Conservation (phyloP, 257 asterid species). For the Solanum boliviense region DNA sequence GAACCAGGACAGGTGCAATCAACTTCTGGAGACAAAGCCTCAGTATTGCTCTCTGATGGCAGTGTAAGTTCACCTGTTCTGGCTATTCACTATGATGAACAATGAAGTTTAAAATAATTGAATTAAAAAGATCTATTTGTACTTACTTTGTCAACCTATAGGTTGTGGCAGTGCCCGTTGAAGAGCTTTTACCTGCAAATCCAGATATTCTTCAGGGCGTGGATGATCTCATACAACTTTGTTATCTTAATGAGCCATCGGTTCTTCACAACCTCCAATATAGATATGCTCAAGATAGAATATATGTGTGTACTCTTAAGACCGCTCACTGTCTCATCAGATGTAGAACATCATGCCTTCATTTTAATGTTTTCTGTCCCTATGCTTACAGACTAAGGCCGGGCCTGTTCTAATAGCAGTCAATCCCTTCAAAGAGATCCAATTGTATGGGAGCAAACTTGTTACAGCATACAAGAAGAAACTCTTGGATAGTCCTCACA, state of each 20-base stretch:
- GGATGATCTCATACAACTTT: constrained; percentile 81
- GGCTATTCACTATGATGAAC: background rate
- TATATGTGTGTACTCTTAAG: constrained; percentile 51
- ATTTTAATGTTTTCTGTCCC: background rate
- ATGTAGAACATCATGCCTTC: background rate
- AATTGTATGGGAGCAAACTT: constrained; percentile 52
- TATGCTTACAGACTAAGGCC: constrained; percentile 66
- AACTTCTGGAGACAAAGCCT: constrained; percentile 62
- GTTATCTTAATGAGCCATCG: constrained; percentile 89
- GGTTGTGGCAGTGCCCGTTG: constrained; percentile 47
- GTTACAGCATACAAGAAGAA: constrained; percentile 57
- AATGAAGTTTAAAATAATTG: background rate
- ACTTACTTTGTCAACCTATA: constrained; percentile 12
- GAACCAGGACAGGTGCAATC: constrained; percentile 66
- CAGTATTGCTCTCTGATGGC: constrained; percentile 53
- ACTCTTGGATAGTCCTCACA: constrained; percentile 79
- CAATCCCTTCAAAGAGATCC: constrained; percentile 80
- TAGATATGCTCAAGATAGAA: constrained; percentile 54
- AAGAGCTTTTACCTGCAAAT: constrained; percentile 81
- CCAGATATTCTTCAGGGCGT: constrained; percentile 84
- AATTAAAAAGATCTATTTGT: background rate
- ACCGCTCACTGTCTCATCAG: background rate
- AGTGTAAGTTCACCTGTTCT: constrained; percentile 44
- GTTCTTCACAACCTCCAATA: constrained; percentile 70
- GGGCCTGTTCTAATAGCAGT: constrained; percentile 80